Evolutionary conservation across 2,329 filamentous ascomycete species (phyloP).

Genomic region (Ascochyta clinopodiicola): DNA sequence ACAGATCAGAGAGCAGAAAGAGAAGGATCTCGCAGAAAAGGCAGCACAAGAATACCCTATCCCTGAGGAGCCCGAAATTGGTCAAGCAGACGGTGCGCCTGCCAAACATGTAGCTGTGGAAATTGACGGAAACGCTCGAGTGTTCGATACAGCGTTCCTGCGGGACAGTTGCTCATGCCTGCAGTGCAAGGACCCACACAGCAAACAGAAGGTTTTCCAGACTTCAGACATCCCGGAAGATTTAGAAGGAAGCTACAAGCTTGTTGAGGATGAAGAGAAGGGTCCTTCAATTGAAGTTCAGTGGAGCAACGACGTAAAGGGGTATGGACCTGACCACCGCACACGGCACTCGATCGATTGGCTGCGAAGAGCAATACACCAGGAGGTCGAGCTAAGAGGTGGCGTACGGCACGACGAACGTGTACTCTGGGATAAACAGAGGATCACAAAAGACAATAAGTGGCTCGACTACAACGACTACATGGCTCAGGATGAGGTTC

Average conservation of each 20-base stretch:
- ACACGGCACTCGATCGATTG: slow-evolving; percentile 49
- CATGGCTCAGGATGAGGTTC: slow-evolving; percentile 64
- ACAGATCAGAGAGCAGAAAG: slow-evolving; percentile 25
- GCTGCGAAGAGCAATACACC: slow-evolving; percentile 39
- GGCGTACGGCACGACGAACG: slow-evolving; percentile 44
- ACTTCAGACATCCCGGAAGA: slow-evolving; percentile 66
- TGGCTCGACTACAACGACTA: slow-evolving; percentile 75
- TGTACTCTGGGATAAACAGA: slow-evolving; percentile 56
- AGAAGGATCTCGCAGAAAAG: slow-evolving; percentile 21
- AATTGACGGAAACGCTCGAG: slow-evolving; percentile 39
- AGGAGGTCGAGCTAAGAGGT: slow-evolving; percentile 39
- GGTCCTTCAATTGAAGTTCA: slow-evolving; percentile 59
- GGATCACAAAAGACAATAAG: slow-evolving; percentile 57
- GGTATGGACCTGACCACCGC: slow-evolving; percentile 51
- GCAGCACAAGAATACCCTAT: slow-evolving; percentile 15
- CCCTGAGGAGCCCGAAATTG: slow-evolving; percentile 17
- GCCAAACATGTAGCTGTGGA: slow-evolving; percentile 39
- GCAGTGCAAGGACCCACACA: slow-evolving; percentile 64
- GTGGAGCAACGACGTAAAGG: slow-evolving; percentile 66
- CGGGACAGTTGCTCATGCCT: slow-evolving; percentile 66
- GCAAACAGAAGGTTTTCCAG: slow-evolving; percentile 69
- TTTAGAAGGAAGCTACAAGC: slow-evolving; percentile 45
- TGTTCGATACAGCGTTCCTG: slow-evolving; percentile 51
- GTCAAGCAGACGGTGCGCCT: slow-evolving; percentile 31
- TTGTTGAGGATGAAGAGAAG: slow-evolving; percentile 44